Evolutionary conservation across 163 green algal genomes (phyloP).

Genomic region (Chlorella variabilis): DNA sequence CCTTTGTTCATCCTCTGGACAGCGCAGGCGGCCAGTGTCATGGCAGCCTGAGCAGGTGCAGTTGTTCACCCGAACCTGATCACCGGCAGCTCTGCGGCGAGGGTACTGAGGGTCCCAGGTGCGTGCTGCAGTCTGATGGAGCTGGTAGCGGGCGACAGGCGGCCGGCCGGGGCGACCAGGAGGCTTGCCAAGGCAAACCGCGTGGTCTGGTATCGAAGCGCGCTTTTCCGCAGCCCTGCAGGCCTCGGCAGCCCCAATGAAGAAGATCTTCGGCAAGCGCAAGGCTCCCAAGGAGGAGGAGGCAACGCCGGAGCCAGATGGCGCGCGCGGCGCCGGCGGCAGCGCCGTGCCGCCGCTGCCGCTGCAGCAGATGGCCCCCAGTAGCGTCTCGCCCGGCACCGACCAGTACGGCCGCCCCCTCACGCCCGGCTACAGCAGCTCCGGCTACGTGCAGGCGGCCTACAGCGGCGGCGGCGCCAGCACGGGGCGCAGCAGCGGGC

Average conservation of each 20-base stretch:
- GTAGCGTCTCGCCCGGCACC: background rate
- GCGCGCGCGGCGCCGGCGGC: background rate
- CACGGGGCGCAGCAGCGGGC: background rate
- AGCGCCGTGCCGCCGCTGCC: background rate
- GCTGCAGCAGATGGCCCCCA: background rate
- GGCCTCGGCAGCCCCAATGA: background rate
- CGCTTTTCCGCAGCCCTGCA: background rate
- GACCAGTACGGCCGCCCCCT: background rate
- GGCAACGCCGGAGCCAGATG: background rate
- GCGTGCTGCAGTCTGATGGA: too few relatives aligned
- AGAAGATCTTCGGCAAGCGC: slow-evolving; percentile 29
- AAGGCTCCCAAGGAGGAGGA: slow-evolving; percentile 8
- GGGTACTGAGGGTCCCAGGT: too few relatives aligned
- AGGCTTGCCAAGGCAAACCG: too few relatives aligned
- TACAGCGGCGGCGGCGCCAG: background rate
- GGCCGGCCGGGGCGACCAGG: too few relatives aligned
- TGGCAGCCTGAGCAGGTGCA: too few relatives aligned
- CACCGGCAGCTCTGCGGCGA: too few relatives aligned
- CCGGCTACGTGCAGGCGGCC: slow-evolving; percentile 1
- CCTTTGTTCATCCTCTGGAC: too few relatives aligned
- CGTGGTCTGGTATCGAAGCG: too few relatives aligned
- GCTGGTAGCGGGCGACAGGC: too few relatives aligned
- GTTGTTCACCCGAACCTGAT: too few relatives aligned
- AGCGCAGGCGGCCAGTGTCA: too few relatives aligned
- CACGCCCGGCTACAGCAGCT: background rate